A percentile compares a stretch with the other conserved stretches of the same genome.
Conservation (phyloP, 2,329 filamentous ascomycete genomes). For the Aureobasidium lini region DNA sequence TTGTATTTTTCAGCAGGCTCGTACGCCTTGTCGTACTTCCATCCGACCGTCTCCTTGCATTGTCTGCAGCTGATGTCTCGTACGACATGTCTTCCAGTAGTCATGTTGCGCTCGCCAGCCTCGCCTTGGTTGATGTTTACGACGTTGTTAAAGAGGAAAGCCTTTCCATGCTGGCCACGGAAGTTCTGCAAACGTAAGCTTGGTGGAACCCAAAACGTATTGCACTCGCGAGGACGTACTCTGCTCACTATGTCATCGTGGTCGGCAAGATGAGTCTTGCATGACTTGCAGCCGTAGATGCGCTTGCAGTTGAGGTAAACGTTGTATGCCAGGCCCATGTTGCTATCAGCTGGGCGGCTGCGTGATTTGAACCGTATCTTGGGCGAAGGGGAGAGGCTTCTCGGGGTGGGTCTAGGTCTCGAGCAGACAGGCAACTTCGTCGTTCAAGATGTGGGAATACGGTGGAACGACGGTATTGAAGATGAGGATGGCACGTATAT, state of each 20-base stretch:
- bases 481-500: neutral
- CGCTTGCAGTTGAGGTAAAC: conserved; percentile 20
- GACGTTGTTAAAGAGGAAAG: conserved; percentile 88
- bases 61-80: conserved; percentile 87
- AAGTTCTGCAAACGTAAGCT: conserved; percentile 62
- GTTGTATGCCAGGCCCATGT: conserved; percentile 20
- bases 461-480: neutral
- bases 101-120: conserved; percentile 94
- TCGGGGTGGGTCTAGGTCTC: neutral
- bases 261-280: conserved; percentile 92
- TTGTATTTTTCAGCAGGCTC: conserved; percentile 94
- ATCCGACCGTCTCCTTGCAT: conserved; percentile 88
- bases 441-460: neutral
- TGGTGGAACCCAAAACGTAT: neutral
- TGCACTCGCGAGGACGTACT: conserved; percentile 44
- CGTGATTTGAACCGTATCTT: conserved; percentile 12
- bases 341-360: conserved; percentile 12
- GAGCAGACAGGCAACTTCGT: neutral
- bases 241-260: conserved; percentile 93
- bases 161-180: conserved; percentile 95
- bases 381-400: neutral
- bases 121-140: conserved; percentile 83
- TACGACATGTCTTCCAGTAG: conserved; percentile 88
- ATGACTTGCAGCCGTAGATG: conserved; percentile 53
- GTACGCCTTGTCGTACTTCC: conserved; percentile 98